Base-by-base conservation (phyloP, 352 stramenopile genomes). In the Plasmopara halstedii region DNA sequence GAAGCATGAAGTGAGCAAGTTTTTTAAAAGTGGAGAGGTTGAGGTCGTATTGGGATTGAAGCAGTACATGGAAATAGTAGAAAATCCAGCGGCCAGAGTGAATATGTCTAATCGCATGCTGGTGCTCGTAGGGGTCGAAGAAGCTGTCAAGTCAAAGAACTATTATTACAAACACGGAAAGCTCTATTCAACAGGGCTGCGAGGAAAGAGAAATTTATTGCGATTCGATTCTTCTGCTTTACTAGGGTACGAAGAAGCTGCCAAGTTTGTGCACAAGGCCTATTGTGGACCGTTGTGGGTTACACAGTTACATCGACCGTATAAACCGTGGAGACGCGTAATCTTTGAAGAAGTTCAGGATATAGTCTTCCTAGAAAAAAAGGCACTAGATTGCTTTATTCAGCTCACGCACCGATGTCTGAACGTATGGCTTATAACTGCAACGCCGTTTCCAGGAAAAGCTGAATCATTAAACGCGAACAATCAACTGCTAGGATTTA, bases 301-400 rank as follows among this genome's bases (percentile, higher is more conserved):
- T 5, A 78, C 71, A 1, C 51, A 44, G 10, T 46, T 94, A 40
- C 79, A 91, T 49, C 36, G 83, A 3, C 83, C 79, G 0, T 54
- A 65, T 19, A 83, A 86, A 37, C 64, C 64, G 9, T 90, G 80
- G 77, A 69, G 80, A 25, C 71, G 83, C 4, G 80, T 92, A 4
- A 67, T 94, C 25, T 94, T 92, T 62, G 83, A 94, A 54, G 83
- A 94, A 53, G 81, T 94, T 15, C 83, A 94, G 45, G 83, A 92
- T 53, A 62, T 94, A 8, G 83, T 92, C 6, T 55, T 83, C 15
- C 71, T 77, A 2, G 83, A 80, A 3, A 84, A 80, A 18, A 55
- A 70, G 36, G 72, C 72, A 5, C 72, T 88, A 36, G 80, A 94
- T 50, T 92, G 83, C 50, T 85, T 94, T 36, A 69, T 94, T 37